Evolutionary conservation across 768 basidiomycete species (phyloP).

Genomic region (Clathrus columnatus): DNA sequence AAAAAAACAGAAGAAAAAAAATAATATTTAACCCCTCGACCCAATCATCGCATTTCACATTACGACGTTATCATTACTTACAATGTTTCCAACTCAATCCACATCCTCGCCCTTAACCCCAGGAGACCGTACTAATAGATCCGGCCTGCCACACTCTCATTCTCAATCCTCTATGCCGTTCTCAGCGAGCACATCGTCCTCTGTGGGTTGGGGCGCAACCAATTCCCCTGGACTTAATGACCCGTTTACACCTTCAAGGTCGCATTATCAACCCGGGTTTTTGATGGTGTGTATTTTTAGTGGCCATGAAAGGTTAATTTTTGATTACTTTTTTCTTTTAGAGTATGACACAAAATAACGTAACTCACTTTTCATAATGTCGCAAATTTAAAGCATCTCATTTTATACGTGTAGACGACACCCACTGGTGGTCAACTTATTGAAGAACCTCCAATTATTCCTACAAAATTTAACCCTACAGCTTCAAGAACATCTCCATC

Average conservation of each 20-base stretch:
- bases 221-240: conserved; percentile 35
- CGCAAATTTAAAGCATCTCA: too few species aligned
- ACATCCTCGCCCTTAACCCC: conserved; percentile 4
- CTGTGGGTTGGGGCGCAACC: neutral
- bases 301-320: neutral
- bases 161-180: conserved; percentile 4
- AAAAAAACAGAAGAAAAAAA: neutral
- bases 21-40: neutral
- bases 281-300: conserved; percentile 49
- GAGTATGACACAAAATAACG: conserved; percentile 58
- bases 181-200: neutral
- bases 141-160: neutral
- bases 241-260: conserved; percentile 59
- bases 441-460: conserved; percentile 68
- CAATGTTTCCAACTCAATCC: conserved; percentile 8
- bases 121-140: neutral
- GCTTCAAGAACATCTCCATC: conserved; percentile 54
- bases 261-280: conserved; percentile 76
- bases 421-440: conserved; percentile 53
- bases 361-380: too few species aligned
- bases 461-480: conserved; percentile 70
- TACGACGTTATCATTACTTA: neutral
- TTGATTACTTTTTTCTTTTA: conserved; percentile 18
- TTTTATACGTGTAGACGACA: conserved; percentile 18
- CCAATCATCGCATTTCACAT: neutral